Evolutionary conservation across 2,329 filamentous ascomycete genomes (phyloP), one percentile per base, ranked within the genome.

Genomic region (Talaromyces rugulosus): DNA sequence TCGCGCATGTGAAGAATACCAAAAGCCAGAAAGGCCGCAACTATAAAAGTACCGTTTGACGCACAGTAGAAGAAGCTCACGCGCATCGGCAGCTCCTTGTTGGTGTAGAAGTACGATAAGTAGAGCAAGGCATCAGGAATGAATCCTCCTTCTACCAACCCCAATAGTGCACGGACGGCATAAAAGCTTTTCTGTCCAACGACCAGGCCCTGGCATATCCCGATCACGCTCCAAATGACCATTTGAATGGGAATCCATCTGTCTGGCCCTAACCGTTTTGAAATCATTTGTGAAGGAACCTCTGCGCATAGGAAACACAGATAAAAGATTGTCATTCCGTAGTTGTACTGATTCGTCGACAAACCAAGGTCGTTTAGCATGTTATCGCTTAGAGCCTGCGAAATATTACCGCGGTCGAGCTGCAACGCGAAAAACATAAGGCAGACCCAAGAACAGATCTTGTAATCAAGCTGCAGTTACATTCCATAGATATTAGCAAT

Each of bases 221-320:
- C 74, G 64, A 67, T 77, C 70, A 62, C 36, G 31, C 69, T 71
- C 70, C 72, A 75, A 9, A 66, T 71, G 3, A 76, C 72, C 72
- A 86, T 82, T 66, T 84, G 42, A 6, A 47, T 47, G 16, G 42
- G 42, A 23, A 47, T 47, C 42, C 42, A 47, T 47, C 42, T 16
- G 63, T 87, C 84, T 0, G 82, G 83, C 0, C 82, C 85, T 59
- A 84, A 69, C 78, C 78, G 85, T 69, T 87, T 85, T 59, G 78
- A 80, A 34, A 87, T 75, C 16, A 89, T 75, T 68, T 88, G 85
- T 0, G 84, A 87, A 0, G 86, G 86, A 0, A 88, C 75, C 68
- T 87, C 85, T 0, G 84, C 80, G 23, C 75, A 73, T 8, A 85
- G 68, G 69, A 85, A 84, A 60, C 71, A 77, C 9, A 85, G 60